phyloP scores from a whole-genome alignment of 805 yeast species.

The Yamadazyma takamatsuzukensis region DNA sequence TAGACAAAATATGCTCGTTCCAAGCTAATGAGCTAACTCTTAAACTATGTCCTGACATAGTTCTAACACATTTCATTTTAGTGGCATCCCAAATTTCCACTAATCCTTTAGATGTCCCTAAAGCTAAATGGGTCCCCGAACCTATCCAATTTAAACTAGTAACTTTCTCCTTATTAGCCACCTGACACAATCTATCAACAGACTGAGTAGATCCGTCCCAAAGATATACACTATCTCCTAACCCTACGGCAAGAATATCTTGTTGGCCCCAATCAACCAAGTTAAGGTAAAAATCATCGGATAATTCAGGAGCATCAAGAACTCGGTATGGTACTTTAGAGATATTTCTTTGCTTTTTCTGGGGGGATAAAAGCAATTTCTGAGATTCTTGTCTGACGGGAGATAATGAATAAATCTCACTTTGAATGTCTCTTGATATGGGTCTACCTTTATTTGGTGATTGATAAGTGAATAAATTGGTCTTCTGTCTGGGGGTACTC shows the following conservation, averaged over 20 bases:
- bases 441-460: constrained; percentile 67
- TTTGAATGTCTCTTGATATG: constrained; percentile 59
- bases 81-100: constrained; percentile 96
- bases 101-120: constrained; percentile 81
- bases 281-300: constrained; percentile 90
- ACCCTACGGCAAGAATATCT: constrained; percentile 84
- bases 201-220: constrained; percentile 88
- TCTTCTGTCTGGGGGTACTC: constrained; percentile 38
- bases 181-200: constrained; percentile 75
- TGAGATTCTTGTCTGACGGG: constrained; percentile 91
- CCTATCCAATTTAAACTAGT: constrained; percentile 93
- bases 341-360: constrained; percentile 71
- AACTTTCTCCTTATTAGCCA: constrained; percentile 60
- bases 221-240: constrained; percentile 81
- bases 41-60: constrained; percentile 86
- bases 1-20: constrained; percentile 84
- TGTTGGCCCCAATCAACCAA: constrained; percentile 94
- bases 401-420: constrained; percentile 73
- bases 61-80: constrained; percentile 74
- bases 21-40: constrained; percentile 88
- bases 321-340: constrained; percentile 89
- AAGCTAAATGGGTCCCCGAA: constrained; percentile 89
- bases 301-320: constrained; percentile 91
- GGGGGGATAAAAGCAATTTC: constrained; percentile 72
- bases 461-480: constrained; percentile 71